A percentile compares a stretch with the other conserved stretches of the same genome.
Conservation (phyloP, 169 alveolate genomes). For the Pseudocohnilembus persalinus region DNA sequence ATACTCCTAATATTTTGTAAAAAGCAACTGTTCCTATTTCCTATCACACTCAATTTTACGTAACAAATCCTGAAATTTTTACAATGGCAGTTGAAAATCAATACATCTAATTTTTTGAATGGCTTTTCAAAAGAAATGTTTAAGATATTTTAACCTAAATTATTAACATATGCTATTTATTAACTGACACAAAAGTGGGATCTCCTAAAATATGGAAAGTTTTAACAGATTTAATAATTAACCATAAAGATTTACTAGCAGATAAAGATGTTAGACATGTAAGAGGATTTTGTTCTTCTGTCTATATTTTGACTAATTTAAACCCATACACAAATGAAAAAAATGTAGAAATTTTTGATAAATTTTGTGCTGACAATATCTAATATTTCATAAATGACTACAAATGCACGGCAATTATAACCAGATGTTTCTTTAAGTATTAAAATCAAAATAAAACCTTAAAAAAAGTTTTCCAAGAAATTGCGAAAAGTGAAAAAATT, state of each 20-base stretch:
- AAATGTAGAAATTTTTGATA: neutral
- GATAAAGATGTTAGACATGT: no score
- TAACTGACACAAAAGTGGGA: neutral
- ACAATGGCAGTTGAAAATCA: neutral
- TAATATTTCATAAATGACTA: neutral
- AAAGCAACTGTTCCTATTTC: neutral
- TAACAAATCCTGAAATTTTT: no score
- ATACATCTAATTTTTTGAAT: neutral
- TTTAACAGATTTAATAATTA: neutral
- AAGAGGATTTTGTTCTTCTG: neutral
- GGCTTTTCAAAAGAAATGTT: neutral
- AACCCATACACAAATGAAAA: neutral
- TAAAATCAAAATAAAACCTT: no score
- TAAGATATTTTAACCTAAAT: neutral
- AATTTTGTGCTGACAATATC: neutral
- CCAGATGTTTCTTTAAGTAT: neutral
- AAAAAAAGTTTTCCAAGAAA: neutral
- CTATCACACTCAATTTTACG: neutral
- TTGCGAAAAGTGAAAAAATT: neutral
- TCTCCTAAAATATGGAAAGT: neutral
- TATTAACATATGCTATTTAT: neutral
- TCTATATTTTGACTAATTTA: neutral
- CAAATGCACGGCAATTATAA: neutral
- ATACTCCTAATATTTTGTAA: neutral
- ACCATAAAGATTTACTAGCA: neutral